Evolutionary conservation across 2,329 filamentous ascomycete genomes (phyloP).

Genomic region (Colletotrichum zoysiae): DNA sequence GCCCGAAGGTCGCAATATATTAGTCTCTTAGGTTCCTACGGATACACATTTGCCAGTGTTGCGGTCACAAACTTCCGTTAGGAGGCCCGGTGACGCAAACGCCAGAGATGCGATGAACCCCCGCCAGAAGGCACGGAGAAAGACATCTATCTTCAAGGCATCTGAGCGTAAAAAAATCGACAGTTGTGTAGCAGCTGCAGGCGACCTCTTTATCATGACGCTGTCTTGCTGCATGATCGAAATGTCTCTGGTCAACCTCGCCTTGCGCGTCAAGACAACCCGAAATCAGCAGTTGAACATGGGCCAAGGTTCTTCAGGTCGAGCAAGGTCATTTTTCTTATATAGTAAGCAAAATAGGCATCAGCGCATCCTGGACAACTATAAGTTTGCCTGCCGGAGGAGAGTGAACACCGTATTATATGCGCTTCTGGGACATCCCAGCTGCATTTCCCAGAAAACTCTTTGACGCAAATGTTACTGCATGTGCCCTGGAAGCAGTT

Average conservation of each 20-base stretch:
- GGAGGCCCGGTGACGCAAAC: slow-evolving; percentile 6
- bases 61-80: not conserved
- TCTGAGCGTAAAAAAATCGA: not conserved
- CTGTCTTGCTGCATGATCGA: not conserved
- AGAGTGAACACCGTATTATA: not conserved
- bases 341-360: not conserved
- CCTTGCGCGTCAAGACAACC: not conserved
- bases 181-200: not conserved
- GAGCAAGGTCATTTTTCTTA: not conserved
- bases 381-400: not conserved
- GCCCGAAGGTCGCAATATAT: not conserved
- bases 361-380: not conserved
- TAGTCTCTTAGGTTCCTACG: not conserved
- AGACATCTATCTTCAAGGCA: not conserved
- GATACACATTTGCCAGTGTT: not conserved
- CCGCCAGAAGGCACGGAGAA: not conserved
- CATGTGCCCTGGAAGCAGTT: not conserved
- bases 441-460: not conserved
- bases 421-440: not conserved
- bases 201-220: not conserved
- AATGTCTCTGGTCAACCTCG: not conserved
- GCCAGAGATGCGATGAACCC: slow-evolving; percentile 28
- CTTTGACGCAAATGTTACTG: not conserved
- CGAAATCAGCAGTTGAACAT: not conserved
- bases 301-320: not conserved